Base-by-base conservation (phyloP, 2,329 filamentous ascomycete genomes). In the Hypoxylon sp. region DNA sequence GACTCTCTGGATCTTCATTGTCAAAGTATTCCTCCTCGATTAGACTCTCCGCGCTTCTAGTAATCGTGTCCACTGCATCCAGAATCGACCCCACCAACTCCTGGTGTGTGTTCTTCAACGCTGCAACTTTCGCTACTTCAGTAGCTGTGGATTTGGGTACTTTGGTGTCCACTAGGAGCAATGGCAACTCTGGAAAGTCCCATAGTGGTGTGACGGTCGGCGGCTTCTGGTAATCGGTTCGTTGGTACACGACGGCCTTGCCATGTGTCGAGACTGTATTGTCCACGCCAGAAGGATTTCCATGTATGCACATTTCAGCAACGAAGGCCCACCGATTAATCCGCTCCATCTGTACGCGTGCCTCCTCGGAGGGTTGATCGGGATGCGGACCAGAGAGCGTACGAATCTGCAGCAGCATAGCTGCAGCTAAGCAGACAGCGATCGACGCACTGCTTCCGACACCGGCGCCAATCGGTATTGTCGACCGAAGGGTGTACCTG, bases 281-380 rank as follows among this genome's bases (percentile, higher is more conserved):
- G 81, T 99, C 96, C 47, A 99, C 93, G 0, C 96, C 96, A 0
- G 94, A 97, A 0, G 96, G 96, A 77, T 97, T 98, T 39, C 95
- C 96, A 78, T 99, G 96, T 70, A 98, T 98, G 81, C 94, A 96
- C 89, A 98, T 92, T 80, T 99, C 96, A 24, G 92, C 92, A 0
- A 99, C 96, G 80, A 98, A 98, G 0, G 96, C 94, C 96, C 97
- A 99, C 69, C 92, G 88, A 80, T 99, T 99, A 82, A 99, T 98
- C 71, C 95, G 90, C 82, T 98, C 94, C 31, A 98, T 87, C 78
- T 99, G 95, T 47, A 94, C 81, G 66, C 92, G 90, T n/a, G 93
- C 93, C 81, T 99, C 96, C 60, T 94, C 90, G 0, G 90, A 82
- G 3, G 94, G 93, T 80, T 98, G 95, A 75, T 98, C 95, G 0